Conservation (phyloP, 2,329 filamentous ascomycete species). For the Aspergillus uvarum region DNA sequence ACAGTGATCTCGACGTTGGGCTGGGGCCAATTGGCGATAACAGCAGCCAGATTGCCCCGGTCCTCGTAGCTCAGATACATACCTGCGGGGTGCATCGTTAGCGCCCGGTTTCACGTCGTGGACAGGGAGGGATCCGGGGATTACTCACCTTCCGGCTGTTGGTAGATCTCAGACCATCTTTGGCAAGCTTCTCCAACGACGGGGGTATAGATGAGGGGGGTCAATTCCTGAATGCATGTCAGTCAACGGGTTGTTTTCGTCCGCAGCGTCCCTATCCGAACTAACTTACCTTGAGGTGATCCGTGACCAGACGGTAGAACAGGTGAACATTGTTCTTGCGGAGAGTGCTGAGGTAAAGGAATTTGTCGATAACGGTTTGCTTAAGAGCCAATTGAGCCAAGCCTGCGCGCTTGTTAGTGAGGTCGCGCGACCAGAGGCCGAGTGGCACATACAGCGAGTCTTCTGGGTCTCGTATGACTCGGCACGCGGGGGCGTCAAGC, state of each 20-base stretch:
- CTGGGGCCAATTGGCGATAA: conserved; percentile 92
- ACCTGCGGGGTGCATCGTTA: conserved; percentile 40
- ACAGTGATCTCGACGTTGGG: conserved; percentile 90
- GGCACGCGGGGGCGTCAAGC: conserved; percentile 50
- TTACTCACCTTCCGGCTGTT: conserved; percentile 74
- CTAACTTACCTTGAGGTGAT: conserved; percentile 44
- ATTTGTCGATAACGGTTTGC: conserved; percentile 50
- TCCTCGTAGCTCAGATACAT: conserved; percentile 96
- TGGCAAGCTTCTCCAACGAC: conserved; percentile 88
- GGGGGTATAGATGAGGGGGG: conserved; percentile 52
- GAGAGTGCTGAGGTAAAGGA: conserved; percentile 50
- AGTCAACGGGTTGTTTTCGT: conserved; percentile 11
- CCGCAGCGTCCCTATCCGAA: conserved; percentile 1
- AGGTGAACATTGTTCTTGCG: conserved; percentile 54
- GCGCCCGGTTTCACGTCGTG: conserved; percentile 27
- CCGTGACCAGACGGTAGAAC: conserved; percentile 52
- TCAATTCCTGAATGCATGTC: conserved; percentile 42
- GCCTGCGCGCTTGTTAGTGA: conserved; percentile 26
- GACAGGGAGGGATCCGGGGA: conserved; percentile 4
- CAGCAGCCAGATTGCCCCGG: conserved; percentile 81
- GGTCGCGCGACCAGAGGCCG: neutral
- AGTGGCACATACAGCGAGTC: conserved; percentile 42
- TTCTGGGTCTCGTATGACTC: conserved; percentile 52
- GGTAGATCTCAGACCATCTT: conserved; percentile 94
- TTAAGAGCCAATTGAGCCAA: conserved; percentile 50